Base-by-base conservation (phyloP, 768 basidiomycete genomes). In the Strobilomyces dryophilus region DNA sequence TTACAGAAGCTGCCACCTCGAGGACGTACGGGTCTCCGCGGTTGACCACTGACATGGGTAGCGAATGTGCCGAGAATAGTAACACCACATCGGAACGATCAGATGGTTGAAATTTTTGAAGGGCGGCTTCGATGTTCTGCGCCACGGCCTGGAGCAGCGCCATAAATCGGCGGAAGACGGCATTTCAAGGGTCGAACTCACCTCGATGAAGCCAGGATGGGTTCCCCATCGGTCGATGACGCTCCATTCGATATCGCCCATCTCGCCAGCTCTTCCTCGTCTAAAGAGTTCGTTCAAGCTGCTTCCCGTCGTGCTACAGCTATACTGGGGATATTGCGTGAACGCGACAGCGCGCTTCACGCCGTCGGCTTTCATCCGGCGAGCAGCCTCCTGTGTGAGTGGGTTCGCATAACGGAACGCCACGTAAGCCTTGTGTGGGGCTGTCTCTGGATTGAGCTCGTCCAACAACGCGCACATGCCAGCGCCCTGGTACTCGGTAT, bases 201-300 rank as follows among this genome's bases (percentile, higher is more conserved):
- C 95, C 78, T 98, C 92, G 55, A 99, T 80, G 63, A 98, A 89
- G 5, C 97, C 97, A 6, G 87, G 79, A 68, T 99, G 91, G 10
- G 92, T 92, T 9, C 93, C 94, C 97, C 97, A 99, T 26, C 97
- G 82, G 73, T 99, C 97, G 65, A 99, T 89, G 7, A 98, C 94
- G 66, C 91, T 95, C 97, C 97, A 99, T 63, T 92, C 81, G 21
- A 99, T 79, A 60, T 76, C 76, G 46, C 79, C 86, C 59, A 77
- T 71, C 49, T 81, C 85, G 27, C 85, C 86, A 35, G 75, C 72
- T 62, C 77, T 81, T 47, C 82, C 81, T 62, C 71, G 74, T 66
- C 87, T 75, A 63, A 81, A 95, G 26, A 99, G 73, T 68, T 99
- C 97, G 64, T 98, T 99, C 65, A 99, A 66, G 68, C 92, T 95